phyloP scores from a whole-genome alignment of 768 basidiomycete species.

The Mycena indigotica region DNA sequence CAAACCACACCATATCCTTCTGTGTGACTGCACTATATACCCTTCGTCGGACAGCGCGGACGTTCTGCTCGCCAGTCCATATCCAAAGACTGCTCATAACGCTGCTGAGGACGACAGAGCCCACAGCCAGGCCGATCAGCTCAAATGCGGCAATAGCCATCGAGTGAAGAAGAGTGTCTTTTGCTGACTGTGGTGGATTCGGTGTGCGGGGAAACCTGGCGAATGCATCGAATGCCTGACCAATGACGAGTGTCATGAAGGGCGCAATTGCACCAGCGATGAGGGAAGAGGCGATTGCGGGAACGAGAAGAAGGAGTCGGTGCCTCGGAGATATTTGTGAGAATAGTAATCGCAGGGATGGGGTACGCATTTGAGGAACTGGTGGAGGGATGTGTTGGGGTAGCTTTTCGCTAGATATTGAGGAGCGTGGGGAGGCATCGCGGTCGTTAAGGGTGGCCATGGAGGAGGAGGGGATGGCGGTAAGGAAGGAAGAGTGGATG shows the following conservation, averaged over 20 bases:
- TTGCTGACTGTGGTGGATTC: constrained; percentile 30
- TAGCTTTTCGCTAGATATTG: constrained; percentile 14
- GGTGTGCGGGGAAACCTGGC: constrained; percentile 37
- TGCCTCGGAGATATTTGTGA: constrained; percentile 62
- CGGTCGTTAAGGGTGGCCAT: constrained; percentile 20
- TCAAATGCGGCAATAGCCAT: constrained; percentile 54
- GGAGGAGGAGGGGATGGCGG: constrained; percentile 16
- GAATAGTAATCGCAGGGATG: constrained; percentile 68
- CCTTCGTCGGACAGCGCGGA: constrained; percentile 53
- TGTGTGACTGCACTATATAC: constrained; percentile 60
- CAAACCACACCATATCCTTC: constrained; percentile 76
- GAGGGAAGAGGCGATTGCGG: constrained; percentile 63
- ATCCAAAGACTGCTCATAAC: constrained; percentile 70
- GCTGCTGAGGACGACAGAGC: constrained; percentile 60
- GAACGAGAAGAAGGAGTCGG: constrained; percentile 57
- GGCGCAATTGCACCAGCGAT: constrained; percentile 74
- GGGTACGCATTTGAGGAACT: constrained; percentile 30
- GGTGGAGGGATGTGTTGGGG: constrained; percentile 15
- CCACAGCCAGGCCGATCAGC: constrained; percentile 54
- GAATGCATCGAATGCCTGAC: constrained; percentile 75
- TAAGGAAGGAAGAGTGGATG: not conserved
- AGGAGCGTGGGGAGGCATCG: constrained; percentile 16
- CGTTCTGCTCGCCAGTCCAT: constrained; percentile 68
- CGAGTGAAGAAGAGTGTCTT: constrained; percentile 47
- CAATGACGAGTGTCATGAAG: constrained; percentile 84